Evolutionary conservation across 441 rosid species (phyloP), one percentile per base, ranked within the genome.

Genomic region (Populus tomentosa): DNA sequence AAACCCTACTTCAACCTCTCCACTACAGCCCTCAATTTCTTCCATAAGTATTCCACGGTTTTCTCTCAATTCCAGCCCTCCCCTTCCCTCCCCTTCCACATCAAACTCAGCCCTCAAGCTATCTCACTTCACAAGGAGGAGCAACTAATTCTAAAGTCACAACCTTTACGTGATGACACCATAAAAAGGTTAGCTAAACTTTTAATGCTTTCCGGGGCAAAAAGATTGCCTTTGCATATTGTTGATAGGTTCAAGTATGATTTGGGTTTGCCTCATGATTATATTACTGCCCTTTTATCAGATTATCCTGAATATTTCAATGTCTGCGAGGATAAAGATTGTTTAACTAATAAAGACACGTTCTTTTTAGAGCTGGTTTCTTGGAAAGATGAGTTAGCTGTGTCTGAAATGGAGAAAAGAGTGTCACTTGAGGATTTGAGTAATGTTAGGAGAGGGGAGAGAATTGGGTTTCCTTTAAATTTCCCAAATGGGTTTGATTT

Each of bases 301-400:
- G 96, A 94, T 78, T 94, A 86, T 75, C 98, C 97, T 1, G 97
- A 94, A 21, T 85, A 85, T 79, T 94, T 94, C 83, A 78, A 89
- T 16, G 88, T 92, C 42, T 76, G 82, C 24, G 82, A 85, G 81
- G 75, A 74, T 56, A 62, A 69, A n/a, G 86, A 87, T 82, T 72
- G 67, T 30, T 32, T 73, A 4, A 80, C 74, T 4, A 85, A 88
- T 35, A 78, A 81, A 1, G 87, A 72, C 70, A 67, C 77, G 33
- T 88, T 92, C 18, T 86, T 79, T 23, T 82, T 94, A 71, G 84
- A 87, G 81, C 80, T 91, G 46, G 78, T 92, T 24, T 86, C 86
- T 18, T 86, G 85, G 91, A 85, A 86, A 33, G 83, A 77, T 6
- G 89, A 82, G 61, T 84, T 92, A 10, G 88, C 88, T 0, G 83